Evolutionary conservation across 1,139 yeast genomes (phyloP).

Genomic region (Yarrowia galli): DNA sequence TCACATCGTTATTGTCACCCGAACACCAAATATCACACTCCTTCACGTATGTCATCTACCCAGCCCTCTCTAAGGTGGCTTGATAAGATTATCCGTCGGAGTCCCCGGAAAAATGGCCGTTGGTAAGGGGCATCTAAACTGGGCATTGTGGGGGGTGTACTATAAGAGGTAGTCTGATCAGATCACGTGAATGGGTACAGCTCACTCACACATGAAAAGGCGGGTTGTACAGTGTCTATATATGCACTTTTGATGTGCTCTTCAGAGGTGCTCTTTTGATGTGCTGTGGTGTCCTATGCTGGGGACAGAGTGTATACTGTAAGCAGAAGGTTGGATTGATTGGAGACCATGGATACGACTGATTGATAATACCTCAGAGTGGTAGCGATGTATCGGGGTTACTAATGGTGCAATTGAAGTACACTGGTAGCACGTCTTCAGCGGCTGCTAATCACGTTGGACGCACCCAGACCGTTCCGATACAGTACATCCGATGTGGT

Average conservation of each 20-base stretch:
- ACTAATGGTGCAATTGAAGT: too few species aligned
- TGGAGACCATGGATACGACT: neutral
- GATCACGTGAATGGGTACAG: too few species aligned
- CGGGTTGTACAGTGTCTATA: slow-evolving; percentile 13
- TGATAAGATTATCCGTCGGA: slow-evolving; percentile 34
- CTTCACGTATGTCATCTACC: neutral
- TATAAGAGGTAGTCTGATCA: too few species aligned
- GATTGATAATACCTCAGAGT: neutral
- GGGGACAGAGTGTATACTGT: neutral
- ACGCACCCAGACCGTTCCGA: too few species aligned
- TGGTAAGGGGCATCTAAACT: too few species aligned
- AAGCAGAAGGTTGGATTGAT: neutral
- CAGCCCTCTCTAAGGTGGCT: slow-evolving; percentile 16
- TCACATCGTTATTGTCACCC: too few species aligned
- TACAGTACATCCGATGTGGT: too few species aligned
- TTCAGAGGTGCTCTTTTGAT: too few species aligned
- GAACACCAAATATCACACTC: neutral
- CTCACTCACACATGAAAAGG: neutral
- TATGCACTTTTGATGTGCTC: neutral
- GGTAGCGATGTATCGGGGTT: neutral
- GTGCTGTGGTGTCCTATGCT: neutral
- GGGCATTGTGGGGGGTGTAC: too few species aligned
- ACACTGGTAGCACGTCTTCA: too few species aligned
- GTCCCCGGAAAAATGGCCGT: slow-evolving; percentile 11
- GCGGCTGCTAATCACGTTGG: too few species aligned